Percentiles rank a stretch among this genome's conserved stretches.
These are phyloP conservation scores for Xylaria arbuscula DNA, from an alignment of 2,329 filamentous ascomycete species.

Conservation along the genomic window DNA sequence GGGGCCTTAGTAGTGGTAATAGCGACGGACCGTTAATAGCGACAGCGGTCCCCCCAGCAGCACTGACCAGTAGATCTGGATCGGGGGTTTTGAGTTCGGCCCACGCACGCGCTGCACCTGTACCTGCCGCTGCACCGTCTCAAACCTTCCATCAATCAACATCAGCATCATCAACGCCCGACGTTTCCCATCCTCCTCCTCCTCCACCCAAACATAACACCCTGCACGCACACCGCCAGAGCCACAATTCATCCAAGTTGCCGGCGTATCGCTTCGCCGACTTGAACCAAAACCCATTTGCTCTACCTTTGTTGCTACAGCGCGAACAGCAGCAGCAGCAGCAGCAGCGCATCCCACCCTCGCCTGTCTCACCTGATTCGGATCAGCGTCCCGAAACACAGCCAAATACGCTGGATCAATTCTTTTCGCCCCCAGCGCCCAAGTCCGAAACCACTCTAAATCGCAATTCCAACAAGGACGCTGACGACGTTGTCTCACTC, in stretches of 20 bases:
- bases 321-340: conserved; percentile 48
- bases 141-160: conserved; percentile 27
- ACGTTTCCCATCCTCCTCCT: conserved; percentile 15
- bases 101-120: conserved; percentile 16
- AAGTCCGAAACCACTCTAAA: conserved; percentile 39
- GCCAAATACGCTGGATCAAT: conserved; percentile 42
- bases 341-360: conserved; percentile 50
- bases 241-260: conserved; percentile 66
- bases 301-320: conserved; percentile 51
- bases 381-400: conserved; percentile 47
- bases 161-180: conserved; percentile 17
- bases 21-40: conserved; percentile 18
- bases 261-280: conserved; percentile 67
- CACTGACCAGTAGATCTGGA: conserved; percentile 17
- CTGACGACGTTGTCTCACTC: conserved; percentile 46
- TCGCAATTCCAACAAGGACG: conserved; percentile 22
- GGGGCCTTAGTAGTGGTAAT: conserved; percentile 21
- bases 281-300: conserved; percentile 54
- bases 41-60: conserved; percentile 8
- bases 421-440: conserved; percentile 40
- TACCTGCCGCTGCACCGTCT: conserved; percentile 18
- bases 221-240: conserved; percentile 62
- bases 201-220: conserved; percentile 34
- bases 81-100: conserved; percentile 23
- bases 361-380: conserved; percentile 54